A percentile compares a stretch with the other conserved stretches of the same genome.
Evolutionary conservation across 208 protist species (phyloP).

Genomic region (Trypanosoma vivax): DNA sequence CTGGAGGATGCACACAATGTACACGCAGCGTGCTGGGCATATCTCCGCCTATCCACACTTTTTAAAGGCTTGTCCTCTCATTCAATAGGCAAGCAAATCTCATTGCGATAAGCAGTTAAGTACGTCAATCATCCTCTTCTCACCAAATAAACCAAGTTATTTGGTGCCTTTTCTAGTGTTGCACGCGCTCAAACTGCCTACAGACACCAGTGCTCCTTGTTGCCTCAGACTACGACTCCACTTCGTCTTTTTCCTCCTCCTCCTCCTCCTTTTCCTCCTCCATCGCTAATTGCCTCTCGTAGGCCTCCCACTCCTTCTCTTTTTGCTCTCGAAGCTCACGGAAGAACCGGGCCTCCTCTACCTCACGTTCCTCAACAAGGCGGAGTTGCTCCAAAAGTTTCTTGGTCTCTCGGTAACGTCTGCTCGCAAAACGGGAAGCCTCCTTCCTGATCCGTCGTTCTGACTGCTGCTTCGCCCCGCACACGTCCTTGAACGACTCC

Average conservation of each 20-base stretch:
- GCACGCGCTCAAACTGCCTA: too few species aligned
- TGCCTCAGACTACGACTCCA: neutral
- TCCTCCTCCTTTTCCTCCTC: constrained; percentile 21
- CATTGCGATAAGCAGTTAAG: too few species aligned
- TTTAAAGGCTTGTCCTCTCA: too few species aligned
- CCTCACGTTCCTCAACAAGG: constrained; percentile 77
- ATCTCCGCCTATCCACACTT: too few species aligned
- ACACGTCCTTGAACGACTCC: constrained; percentile 40
- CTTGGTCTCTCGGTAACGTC: constrained; percentile 59
- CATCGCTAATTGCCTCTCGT: constrained; percentile 11
- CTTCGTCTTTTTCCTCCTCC: constrained; percentile 12
- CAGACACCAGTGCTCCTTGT: too few species aligned
- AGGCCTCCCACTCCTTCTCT: constrained; percentile 74
- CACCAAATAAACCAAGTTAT: too few species aligned
- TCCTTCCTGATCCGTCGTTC: constrained; percentile 24
- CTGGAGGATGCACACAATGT: too few species aligned
- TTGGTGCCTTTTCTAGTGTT: too few species aligned
- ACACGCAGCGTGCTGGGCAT: too few species aligned
- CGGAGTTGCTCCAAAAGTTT: constrained; percentile 69
- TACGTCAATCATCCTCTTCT: neutral
- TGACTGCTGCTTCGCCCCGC: constrained; percentile 2
- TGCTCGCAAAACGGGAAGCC: constrained; percentile 45
- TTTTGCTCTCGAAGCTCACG: constrained; percentile 57
- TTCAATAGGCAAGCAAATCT: too few species aligned
- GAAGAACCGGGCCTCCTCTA: constrained; percentile 71